Conservation (phyloP, 2,329 filamentous ascomycete genomes). For the Paramyrothecium sp. region DNA sequence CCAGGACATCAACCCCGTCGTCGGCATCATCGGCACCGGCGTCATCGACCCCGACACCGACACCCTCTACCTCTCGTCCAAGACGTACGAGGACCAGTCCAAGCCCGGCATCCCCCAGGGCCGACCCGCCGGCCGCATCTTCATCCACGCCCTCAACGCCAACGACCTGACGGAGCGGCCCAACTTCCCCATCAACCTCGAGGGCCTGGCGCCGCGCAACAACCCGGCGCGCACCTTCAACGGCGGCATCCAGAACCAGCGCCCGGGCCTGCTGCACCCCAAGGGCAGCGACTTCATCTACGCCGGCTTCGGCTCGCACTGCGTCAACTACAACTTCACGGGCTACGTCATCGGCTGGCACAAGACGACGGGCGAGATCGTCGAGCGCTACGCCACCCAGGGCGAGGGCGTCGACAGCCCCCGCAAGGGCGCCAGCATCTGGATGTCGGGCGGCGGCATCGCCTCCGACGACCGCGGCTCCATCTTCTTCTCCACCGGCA, state of each 20-base stretch:
- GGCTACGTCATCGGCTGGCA: conserved; percentile 1
- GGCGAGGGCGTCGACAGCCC: background rate
- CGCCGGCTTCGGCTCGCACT: conserved; percentile 1
- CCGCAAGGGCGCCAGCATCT: background rate
- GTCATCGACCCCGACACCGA: conserved; percentile 3
- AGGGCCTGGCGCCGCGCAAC: background rate
- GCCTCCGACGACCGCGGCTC: conserved; percentile 1
- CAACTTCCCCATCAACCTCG: conserved; percentile 4
- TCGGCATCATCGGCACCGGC: conserved; percentile 1
- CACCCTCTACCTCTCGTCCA: conserved; percentile 1
- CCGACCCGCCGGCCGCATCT: conserved; percentile 1
- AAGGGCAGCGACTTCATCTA: conserved; percentile 1
- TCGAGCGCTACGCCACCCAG: conserved; percentile 1
- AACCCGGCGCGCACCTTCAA: background rate
- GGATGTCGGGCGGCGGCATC: conserved; percentile 3
- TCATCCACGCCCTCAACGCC: conserved; percentile 2
- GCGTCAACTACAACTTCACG: conserved; percentile 2
- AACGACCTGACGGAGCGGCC: conserved; percentile 2
- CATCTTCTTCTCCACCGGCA: conserved; percentile 1
- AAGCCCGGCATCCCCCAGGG: background rate
- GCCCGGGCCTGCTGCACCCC: conserved; percentile 1
- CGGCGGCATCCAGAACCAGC: conserved; percentile 2
- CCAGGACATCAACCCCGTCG: conserved; percentile 2
- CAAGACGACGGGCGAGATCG: conserved; percentile 3
- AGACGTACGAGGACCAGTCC: background rate